Conservation (phyloP, 2,329 filamentous ascomycete genomes). For the Hypocrella siamensis region DNA sequence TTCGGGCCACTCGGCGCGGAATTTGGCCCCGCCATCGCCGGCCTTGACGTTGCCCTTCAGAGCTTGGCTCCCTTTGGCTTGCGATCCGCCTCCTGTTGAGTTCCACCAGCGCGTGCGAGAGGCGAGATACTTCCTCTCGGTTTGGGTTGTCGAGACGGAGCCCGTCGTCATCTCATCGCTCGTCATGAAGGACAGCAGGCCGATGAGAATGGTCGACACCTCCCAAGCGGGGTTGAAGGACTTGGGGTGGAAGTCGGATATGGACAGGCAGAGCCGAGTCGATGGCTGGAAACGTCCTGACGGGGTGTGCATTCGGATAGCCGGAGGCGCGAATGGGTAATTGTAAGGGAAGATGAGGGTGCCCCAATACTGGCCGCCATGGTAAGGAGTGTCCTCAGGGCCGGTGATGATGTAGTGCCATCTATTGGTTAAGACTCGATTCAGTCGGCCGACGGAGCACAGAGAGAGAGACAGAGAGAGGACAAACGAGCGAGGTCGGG, state of each 20-base stretch:
- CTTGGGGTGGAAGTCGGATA: constrained; percentile 94
- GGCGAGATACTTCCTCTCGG: constrained; percentile 66
- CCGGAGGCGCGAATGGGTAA: constrained; percentile 92
- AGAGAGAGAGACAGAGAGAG: too few relatives aligned
- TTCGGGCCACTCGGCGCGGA: constrained; percentile 78
- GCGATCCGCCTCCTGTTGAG: constrained; percentile 73
- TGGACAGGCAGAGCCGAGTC: constrained; percentile 82
- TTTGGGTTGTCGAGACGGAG: constrained; percentile 59
- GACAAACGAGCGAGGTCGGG: too few relatives aligned
- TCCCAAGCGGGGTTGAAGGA: constrained; percentile 98
- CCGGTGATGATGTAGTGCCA: constrained; percentile 96
- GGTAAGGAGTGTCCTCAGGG: constrained; percentile 84
- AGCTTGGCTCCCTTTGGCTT: constrained; percentile 33
- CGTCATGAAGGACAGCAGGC: constrained; percentile 93
- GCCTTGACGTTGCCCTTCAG: constrained; percentile 72
- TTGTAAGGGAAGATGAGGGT: constrained; percentile 89
- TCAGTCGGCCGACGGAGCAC: too few relatives aligned
- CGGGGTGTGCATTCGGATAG: constrained; percentile 98
- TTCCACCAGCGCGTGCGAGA: constrained; percentile 88
- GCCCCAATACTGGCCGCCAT: constrained; percentile 95
- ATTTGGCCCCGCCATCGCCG: constrained; percentile 85
- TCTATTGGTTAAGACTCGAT: constrained; percentile 33
- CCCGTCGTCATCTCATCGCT: constrained; percentile 98
- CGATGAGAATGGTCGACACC: constrained; percentile 89
- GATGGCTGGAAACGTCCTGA: constrained; percentile 90